Percentiles rank a stretch among this genome's conserved stretches.
Evolutionary conservation across 2,329 filamentous ascomycete species (phyloP).

Genomic region (Epicoccum nigrum): DNA sequence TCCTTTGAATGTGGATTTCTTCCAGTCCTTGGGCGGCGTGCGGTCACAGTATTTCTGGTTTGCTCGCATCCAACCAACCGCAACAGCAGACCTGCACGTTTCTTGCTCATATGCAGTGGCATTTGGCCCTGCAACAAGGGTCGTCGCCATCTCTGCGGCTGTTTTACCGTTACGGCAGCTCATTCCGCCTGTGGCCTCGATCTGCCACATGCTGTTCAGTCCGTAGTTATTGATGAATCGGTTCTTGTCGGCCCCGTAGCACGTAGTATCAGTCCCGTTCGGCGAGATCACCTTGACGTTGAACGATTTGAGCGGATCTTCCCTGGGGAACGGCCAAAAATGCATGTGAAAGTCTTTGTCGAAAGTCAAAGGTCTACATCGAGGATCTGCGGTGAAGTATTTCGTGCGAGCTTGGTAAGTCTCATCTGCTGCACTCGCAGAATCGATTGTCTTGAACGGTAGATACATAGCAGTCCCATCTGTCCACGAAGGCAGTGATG

Average conservation of each 20-base stretch:
- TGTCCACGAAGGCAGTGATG: slow-evolving; percentile 57
- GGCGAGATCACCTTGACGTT: not conserved
- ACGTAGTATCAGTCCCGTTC: not conserved
- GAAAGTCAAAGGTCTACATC: not conserved
- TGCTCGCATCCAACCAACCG: slow-evolving; percentile 34
- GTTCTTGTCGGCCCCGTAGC: not conserved
- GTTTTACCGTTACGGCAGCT: slow-evolving; percentile 13
- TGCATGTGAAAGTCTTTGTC: not conserved
- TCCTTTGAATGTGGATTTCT: not conserved
- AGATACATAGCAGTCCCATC: slow-evolving; percentile 55
- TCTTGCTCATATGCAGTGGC: slow-evolving; percentile 19
- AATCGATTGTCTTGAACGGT: slow-evolving; percentile 43
- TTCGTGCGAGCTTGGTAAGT: not conserved
- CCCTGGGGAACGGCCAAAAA: not conserved
- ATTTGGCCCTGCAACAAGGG: slow-evolving; percentile 10
- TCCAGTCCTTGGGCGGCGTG: not conserved
- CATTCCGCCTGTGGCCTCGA: not conserved
- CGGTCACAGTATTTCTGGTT: slow-evolving; percentile 12
- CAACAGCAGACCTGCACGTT: slow-evolving; percentile 24
- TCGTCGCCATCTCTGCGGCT: slow-evolving; percentile 17
- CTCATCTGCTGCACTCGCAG: slow-evolving; percentile 3
- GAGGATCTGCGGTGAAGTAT: not conserved
- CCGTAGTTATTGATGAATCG: slow-evolving; percentile 1
- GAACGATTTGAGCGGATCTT: slow-evolving; percentile 1
- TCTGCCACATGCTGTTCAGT: not conserved